Percentiles rank a stretch among this genome's conserved stretches.
phyloP scores from a whole-genome alignment of 1,284 basidiomycete species.

The Cryptococcus wingfieldii region DNA sequence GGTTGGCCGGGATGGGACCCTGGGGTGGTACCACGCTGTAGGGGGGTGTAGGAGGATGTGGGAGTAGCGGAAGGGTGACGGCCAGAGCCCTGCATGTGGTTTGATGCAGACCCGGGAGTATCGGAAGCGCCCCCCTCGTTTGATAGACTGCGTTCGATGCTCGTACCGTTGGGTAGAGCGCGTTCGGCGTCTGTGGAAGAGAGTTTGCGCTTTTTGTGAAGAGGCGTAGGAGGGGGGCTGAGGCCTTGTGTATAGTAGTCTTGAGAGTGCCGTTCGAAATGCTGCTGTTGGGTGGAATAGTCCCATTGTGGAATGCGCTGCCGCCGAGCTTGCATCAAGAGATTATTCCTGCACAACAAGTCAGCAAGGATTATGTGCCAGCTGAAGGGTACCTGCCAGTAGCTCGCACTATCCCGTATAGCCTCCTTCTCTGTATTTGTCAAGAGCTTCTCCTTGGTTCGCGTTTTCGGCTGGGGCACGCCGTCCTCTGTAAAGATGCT shows the following conservation, averaged over 20 bases:
- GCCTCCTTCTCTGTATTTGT: conserved; percentile 22
- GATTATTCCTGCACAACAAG: conserved; percentile 39
- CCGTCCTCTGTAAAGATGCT: not conserved
- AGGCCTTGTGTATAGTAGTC: conserved; percentile 38
- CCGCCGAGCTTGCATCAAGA: conserved; percentile 44
- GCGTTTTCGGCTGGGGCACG: not conserved
- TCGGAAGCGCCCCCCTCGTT: no score
- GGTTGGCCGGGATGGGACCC: not conserved
- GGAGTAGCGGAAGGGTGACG: not conserved
- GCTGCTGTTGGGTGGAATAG: conserved; percentile 42
- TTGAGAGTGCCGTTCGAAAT: conserved; percentile 33
- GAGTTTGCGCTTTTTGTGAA: conserved; percentile 2
- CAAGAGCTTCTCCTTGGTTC: conserved; percentile 10
- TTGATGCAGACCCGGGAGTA: not conserved
- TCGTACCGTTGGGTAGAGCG: not conserved
- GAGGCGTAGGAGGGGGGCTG: conserved; percentile 3
- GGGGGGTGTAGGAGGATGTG: not conserved
- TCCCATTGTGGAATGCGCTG: conserved; percentile 48
- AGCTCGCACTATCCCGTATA: conserved; percentile 28
- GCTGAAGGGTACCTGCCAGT: conserved; percentile 27
- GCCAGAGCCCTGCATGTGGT: not conserved
- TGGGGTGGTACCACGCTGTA: not conserved
- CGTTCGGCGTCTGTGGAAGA: not conserved
- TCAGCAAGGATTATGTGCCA: not conserved
- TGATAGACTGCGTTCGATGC: not conserved